Evolutionary conservation across 2,329 filamentous ascomycete genomes (phyloP), one percentile per base, ranked within the genome.

Genomic region (Colletotrichum truncatum): DNA sequence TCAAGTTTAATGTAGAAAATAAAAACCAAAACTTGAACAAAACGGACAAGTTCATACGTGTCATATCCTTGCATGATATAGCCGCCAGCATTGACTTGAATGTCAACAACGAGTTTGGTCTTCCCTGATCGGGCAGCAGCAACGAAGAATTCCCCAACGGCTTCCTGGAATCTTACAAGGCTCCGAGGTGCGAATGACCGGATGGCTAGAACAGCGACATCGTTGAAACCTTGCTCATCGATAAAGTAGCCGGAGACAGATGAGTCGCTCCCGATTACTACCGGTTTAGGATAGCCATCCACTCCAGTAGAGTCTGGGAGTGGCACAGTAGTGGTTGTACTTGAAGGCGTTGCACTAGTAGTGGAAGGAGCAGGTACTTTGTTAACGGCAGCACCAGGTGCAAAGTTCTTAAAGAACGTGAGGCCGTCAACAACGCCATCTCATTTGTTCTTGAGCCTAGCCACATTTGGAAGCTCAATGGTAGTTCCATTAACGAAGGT

Each of bases 91-190:
- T 90, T 90, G 39, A 80, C 81, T 9, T 81, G 82, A 3, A 90
- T 74, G 68, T 89, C 87, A 25, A 91, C 77, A n/a, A 90, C 82
- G 0, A 90, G 81, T 74, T 87, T 87, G 38, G 81, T 87, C 76
- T 88, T 89, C 62, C 83, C 84, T 1, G 79, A 81, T 6, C 78
- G 77, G 2, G 73, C 64, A 12, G 76, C 75, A 12, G 75, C 61
- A 34, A 73, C 70, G 45, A 80, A 74, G 67, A 80, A 79, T 12
- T 75, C 68, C 38, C 71, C 68, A 36, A 70, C 70, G 0, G 78
- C 74, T 4, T 71, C 67, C 45, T 81, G 75, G 63, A 80, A 81
- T n/a, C 55, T 78, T 74, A 25, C 70, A 39, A 4, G 73, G 66
- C 41, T 68, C 71, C 18, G 67, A 25, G 57, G 67, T 9, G 72